Base-by-base conservation (phyloP, 345 rosid genomes). In the Noccaea bulbosa region DNA sequence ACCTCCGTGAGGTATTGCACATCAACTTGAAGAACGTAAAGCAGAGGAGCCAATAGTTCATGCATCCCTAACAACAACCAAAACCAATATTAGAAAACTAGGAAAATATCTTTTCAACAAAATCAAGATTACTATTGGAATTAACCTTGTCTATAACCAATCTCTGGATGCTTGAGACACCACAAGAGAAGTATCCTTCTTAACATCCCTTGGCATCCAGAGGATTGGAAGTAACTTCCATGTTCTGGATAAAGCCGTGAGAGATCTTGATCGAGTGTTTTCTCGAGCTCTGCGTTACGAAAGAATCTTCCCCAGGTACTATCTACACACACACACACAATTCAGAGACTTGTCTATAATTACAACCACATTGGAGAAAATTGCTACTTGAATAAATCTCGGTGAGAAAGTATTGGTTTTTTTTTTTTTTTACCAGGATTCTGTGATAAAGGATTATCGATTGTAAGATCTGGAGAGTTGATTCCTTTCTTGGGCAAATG, bases 271-370 rank as follows among this genome's bases (percentile, higher is more conserved):
- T 94, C 97, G 22, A 94, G 93, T 65, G 90, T 91, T 76, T 85
- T 94, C 79, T 91, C 99, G 41, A 94, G 82, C 83, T 91, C 99
- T 27, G 99, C 95, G 74, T 86, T 91, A 45, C 89, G 88, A 71
- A 94, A 94, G 82, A 88, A 89, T 49, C 96, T 95, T 27, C 99
- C 90, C 99, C 99, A 91, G 37, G 89, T 85, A 81, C 99, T 94
- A 72, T 94, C 97, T 91, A 86, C 78, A 69, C 69, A 3, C 78
- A 69, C 69, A 3, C 27, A 24, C 27, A 24, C 27, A 81, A 37
- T 44, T 45, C 61, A 49, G 52, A 61, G 12, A 3, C 37, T 39
- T 66, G n/a, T n/a, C n/a, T n/a, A n/a, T n/a, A n/a, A n/a, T 11
- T 4, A 74, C 37, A 8, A n/a, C 20, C 20, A 47, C 46, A n/a